Percentiles rank a stretch among this genome's conserved stretches.
These are phyloP conservation scores for Inonotus obliquus DNA, from an alignment of 1,284 basidiomycete genomes.

Conservation along the genomic window DNA sequence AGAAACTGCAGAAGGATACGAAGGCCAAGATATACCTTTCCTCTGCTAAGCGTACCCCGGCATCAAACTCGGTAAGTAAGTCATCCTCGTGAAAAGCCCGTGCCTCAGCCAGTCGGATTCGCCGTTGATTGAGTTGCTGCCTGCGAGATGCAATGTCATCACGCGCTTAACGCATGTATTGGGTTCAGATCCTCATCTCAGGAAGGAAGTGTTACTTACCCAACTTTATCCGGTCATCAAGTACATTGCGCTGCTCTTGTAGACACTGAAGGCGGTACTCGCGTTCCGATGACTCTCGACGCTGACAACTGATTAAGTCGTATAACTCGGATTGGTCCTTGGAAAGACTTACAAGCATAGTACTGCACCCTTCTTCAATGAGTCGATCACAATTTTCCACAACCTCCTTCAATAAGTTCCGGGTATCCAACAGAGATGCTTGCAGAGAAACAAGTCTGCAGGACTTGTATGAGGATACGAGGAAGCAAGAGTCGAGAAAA, in stretches of 20 bases:
- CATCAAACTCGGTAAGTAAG: conserved; percentile 29
- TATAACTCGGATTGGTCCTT: background rate
- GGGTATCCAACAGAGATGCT: conserved; percentile 12
- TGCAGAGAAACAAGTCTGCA: conserved; percentile 28
- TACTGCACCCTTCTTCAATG: conserved; percentile 5
- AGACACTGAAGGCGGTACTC: conserved; percentile 15
- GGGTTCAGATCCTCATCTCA: background rate
- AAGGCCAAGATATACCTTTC: conserved; percentile 38
- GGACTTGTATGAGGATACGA: background rate
- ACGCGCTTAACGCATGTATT: conserved; percentile 24
- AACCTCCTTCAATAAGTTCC: conserved; percentile 9
- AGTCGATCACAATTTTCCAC: conserved; percentile 12
- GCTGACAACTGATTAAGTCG: background rate
- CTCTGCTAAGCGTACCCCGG: conserved; percentile 35
- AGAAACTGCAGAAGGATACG: conserved; percentile 8
- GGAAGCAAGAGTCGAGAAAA: background rate
- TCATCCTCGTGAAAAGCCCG: conserved; percentile 39
- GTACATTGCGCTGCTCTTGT: conserved; percentile 12
- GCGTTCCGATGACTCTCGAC: conserved; percentile 13
- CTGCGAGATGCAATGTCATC: conserved; percentile 30
- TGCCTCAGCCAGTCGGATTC: conserved; percentile 44
- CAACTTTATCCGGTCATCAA: conserved; percentile 8
- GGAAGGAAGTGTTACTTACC: background rate
- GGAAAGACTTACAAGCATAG: conserved; percentile 7
- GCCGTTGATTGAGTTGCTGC: conserved; percentile 43